Percentiles rank a stretch among this genome's conserved stretches.
phyloP scores from a whole-genome alignment of 106 monocot genomes.

The Allium sativum region DNA sequence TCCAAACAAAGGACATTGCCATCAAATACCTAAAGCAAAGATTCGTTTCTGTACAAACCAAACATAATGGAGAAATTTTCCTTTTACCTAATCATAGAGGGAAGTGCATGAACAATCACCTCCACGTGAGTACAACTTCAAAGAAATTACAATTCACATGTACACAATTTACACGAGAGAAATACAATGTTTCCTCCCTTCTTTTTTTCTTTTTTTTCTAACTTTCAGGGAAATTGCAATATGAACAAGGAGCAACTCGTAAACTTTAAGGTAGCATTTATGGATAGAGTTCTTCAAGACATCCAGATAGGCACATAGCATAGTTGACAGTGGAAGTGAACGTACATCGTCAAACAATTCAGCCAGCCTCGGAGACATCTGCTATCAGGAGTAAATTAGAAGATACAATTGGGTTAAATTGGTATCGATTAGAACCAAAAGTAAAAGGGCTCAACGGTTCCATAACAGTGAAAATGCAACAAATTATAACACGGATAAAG shows the following conservation, averaged over 20 bases:
- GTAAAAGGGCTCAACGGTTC: no score
- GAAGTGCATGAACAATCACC: conserved; percentile 9
- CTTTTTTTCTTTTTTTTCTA: not conserved
- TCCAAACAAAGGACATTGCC: conserved; percentile 4
- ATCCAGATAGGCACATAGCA: not conserved
- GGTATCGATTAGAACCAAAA: no score
- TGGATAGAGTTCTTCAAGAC: not conserved
- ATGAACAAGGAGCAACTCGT: not conserved
- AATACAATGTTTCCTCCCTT: not conserved
- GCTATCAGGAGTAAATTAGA: not conserved
- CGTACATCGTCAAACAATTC: not conserved
- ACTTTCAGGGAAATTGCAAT: not conserved
- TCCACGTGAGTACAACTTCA: conserved; percentile 2
- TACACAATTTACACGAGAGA: conserved; percentile 19
- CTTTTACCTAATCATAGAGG: not conserved
- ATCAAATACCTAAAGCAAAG: not conserved
- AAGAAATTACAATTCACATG: conserved; percentile 13
- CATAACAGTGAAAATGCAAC: no score
- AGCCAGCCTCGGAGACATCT: conserved; percentile 4
- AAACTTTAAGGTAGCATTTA: not conserved
- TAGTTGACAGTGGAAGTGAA: not conserved
- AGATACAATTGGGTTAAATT: not conserved
- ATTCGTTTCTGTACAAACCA: conserved; percentile 16
- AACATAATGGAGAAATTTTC: not conserved
- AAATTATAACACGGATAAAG: no score